These are phyloP conservation scores for Moesziomyces aphidis DNA, from an alignment of 1,284 basidiomycete species.

Conservation along the genomic window DNA sequence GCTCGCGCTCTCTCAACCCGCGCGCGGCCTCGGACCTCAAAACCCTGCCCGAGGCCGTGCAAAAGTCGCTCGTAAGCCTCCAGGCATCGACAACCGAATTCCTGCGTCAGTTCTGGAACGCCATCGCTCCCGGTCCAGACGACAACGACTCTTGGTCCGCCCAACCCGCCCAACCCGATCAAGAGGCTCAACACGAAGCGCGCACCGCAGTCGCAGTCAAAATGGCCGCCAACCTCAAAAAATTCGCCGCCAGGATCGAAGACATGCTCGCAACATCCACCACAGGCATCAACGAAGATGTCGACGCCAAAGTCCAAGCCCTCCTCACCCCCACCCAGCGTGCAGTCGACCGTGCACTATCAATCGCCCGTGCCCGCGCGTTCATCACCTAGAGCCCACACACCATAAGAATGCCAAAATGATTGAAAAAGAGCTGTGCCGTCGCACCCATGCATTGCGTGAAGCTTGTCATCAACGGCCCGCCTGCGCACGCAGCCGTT, in stretches of 20 bases:
- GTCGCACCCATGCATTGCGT: neutral
- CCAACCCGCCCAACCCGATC: neutral
- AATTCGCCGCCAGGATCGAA: slow-evolving; percentile 10
- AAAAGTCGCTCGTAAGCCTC: slow-evolving; percentile 84
- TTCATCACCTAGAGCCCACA: slow-evolving; percentile 12
- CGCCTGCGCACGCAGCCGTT: slow-evolving; percentile 12
- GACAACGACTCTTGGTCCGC: slow-evolving; percentile 1
- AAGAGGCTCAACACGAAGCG: neutral
- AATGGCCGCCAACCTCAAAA: slow-evolving; percentile 38
- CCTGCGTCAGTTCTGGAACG: slow-evolving; percentile 92
- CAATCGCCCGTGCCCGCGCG: slow-evolving; percentile 2
- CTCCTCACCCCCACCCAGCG: slow-evolving; percentile 16
- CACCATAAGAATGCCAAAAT: neutral
- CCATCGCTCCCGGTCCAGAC: slow-evolving; percentile 76
- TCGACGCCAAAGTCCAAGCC: slow-evolving; percentile 9
- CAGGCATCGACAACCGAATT: slow-evolving; percentile 96
- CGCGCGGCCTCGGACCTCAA: slow-evolving; percentile 50
- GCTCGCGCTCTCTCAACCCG: slow-evolving; percentile 14
- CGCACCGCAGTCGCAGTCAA: slow-evolving; percentile 5
- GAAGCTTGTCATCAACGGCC: neutral
- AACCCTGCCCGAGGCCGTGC: slow-evolving; percentile 81
- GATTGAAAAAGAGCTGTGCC: too few relatives aligned
- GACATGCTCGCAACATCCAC: neutral
- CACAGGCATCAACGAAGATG: slow-evolving; percentile 16
- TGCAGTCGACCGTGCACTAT: slow-evolving; percentile 20